Evolutionary conservation across 225 moss, liverwort and hornwort genomes (phyloP), one percentile per base, ranked within the genome.

Genomic region (Takakia lepidozioides): DNA sequence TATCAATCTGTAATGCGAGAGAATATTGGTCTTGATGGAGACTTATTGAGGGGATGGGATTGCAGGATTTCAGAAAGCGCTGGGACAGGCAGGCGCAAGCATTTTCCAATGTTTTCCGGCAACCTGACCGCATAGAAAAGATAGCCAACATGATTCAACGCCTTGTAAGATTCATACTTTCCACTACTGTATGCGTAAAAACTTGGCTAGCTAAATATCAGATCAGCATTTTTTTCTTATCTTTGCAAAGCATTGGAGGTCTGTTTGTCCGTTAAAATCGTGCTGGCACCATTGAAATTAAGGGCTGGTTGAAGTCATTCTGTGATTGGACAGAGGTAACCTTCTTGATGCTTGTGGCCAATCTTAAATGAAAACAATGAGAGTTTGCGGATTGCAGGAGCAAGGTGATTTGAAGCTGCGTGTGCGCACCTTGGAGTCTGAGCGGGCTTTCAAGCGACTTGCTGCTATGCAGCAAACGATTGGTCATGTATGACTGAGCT

Each of bases 331-430:
- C n/a, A n/a, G n/a, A n/a, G n/a, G n/a, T n/a, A n/a, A n/a, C n/a
- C n/a, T n/a, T n/a, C n/a, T n/a, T n/a, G n/a, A n/a, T 42, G 17
- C 14, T 3, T 32, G 16, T 10, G 26, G 8, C 8, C 18, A 23
- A 17, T 25, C 13, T 15, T 40, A 10, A 23, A 19, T 25, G 22
- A 41, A 13, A 13, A 3, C 8, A 16, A 16, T 28, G 50, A 37
- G 42, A 7, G 3, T 38, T 41, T 14, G 8, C n/a, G n/a, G n/a
- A 9, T 64, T 48, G 35, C 78, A 93, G 92, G 98, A 98, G 62
- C 91, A 98, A 98, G 98, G 91, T 56, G 87, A 98, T 56, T 57
- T 98, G 54, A 98, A 98, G 61, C 78, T 98, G 47, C 85, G 98
- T 52, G 98, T 98, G 41, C 80, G 98, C 40, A 83, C 91, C 26